Base-by-base conservation (phyloP, 306 rosid genomes). In the Casuarina glauca region DNA sequence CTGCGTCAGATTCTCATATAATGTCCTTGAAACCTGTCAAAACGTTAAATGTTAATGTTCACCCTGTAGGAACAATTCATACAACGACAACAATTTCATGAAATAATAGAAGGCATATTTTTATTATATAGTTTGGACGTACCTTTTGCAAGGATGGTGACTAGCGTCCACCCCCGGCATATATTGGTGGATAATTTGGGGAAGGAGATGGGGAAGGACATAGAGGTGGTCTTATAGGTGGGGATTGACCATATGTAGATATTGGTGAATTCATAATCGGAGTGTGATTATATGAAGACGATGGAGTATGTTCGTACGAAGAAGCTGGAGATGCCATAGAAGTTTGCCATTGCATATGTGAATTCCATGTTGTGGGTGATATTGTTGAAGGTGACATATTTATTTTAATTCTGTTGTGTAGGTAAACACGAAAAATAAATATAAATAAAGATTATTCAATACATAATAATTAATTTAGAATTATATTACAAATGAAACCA, bases 321-420 rank as follows among this genome's bases (percentile, higher is more conserved):
- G 72, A 63, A 19, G 71, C 67, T 68, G 74, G 68, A 49, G 75
- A 75, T 4, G 76, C 16, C 50, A 69, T 51, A 0, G 82, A 75
- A 71, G 48, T 77, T 75, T 13, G 84, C 82, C 82, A 78, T 43
- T 53, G 85, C 50, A 50, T 81, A 48, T 78, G 77, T 20, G 89
- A 73, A 36, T 32, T 58, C 32, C 82, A 76, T 68, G 35, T 61
- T 74, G 85, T 82, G 63, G 82, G 80, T 75, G 89, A 78, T 76
- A 84, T 79, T 72, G 79, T 86, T 73, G 85, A 76, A 74, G 77
- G 76, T 69, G 35, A 52, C 79, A 88, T 74, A 77, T 94, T 89
- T 72, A 90, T 84, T 73, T 80, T 85, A 62, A 94, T 82, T 82
- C 98, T 94, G 89, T 48, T 64, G 53, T 41, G 8, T 7, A 67